phyloP scores from a whole-genome alignment of 139 green algal species.

The Axilococcus clingmanii region DNA sequence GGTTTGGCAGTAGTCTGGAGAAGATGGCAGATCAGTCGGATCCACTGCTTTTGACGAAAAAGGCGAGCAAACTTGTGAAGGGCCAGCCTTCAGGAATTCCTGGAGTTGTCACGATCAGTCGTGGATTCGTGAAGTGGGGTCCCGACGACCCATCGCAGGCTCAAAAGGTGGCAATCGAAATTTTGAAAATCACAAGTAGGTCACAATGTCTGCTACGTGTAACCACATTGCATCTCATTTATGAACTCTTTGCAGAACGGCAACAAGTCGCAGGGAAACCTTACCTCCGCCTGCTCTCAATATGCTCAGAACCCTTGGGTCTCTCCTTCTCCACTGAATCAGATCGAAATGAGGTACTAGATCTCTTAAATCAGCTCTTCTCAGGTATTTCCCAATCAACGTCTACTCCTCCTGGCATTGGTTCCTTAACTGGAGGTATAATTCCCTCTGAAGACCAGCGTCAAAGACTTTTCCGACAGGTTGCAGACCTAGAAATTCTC shows the following conservation, averaged over 20 bases:
- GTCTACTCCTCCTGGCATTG: too few species aligned
- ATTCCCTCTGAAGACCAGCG: slow-evolving; percentile 5
- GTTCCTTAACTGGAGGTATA: not conserved
- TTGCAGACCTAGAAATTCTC: slow-evolving; percentile 28
- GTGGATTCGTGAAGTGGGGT: slow-evolving; percentile 7
- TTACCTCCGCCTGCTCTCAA: slow-evolving; percentile 12
- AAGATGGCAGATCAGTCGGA: slow-evolving; percentile 2
- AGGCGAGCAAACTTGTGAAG: slow-evolving; percentile 8
- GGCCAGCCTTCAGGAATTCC: not conserved
- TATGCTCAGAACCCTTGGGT: slow-evolving; percentile 1
- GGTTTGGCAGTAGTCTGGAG: too few species aligned
- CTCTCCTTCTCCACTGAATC: slow-evolving; percentile 14
- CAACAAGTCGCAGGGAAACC: slow-evolving; percentile 30
- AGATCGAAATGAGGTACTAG: slow-evolving; percentile 20
- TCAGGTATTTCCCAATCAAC: too few species aligned
- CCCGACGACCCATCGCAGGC: slow-evolving; percentile 13
- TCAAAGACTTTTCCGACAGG: slow-evolving; percentile 4
- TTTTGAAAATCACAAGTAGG: slow-evolving; percentile 24
- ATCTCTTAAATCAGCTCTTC: slow-evolving; percentile 15
- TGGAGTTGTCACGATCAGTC: slow-evolving; percentile 2
- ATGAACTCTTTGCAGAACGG: slow-evolving; percentile 10
- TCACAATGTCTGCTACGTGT: not conserved
- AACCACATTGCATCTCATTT: too few species aligned
- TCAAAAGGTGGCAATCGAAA: not conserved
- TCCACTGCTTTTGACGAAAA: slow-evolving; percentile 11